Evolutionary conservation across 495 filamentous ascomycete species (phyloP).

Genomic region (Monascus purpureus): DNA sequence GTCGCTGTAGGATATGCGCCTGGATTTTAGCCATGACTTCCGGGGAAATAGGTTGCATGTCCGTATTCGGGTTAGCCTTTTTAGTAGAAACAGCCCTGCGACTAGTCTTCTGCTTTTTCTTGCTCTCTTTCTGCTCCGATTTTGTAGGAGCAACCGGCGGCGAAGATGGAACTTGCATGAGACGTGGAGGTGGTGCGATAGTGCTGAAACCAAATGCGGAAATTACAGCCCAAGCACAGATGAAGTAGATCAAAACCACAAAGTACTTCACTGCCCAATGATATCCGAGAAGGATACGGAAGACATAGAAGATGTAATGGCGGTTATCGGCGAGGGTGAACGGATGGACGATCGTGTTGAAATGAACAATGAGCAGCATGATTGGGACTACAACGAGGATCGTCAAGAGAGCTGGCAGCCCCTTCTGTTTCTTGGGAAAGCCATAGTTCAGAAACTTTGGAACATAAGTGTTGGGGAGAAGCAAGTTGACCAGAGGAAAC

Average conservation of each 20-base stretch:
- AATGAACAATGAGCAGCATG: constrained; percentile 47
- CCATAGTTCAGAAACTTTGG: constrained; percentile 25
- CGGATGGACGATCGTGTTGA: constrained; percentile 89
- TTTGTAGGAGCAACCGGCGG: constrained; percentile 2
- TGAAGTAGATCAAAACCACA: constrained; percentile 47
- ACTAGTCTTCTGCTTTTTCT: constrained; percentile 12
- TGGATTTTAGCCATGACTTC: constrained; percentile 22
- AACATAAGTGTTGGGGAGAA: constrained; percentile 20
- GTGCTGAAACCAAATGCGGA: constrained; percentile 37
- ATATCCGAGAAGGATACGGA: constrained; percentile 62
- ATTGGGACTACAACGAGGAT: constrained; percentile 22
- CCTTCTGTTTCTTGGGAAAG: constrained; percentile 18
- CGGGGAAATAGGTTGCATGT: constrained; percentile 13
- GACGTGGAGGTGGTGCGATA: constrained; percentile 10
- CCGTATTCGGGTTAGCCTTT: constrained; percentile 4
- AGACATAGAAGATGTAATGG: constrained; percentile 94
- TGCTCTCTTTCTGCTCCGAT: constrained; percentile 11
- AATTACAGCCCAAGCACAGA: constrained; percentile 46
- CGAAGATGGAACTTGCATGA: constrained; percentile 11
- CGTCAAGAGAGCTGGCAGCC: constrained; percentile 23
- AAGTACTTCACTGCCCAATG: constrained; percentile 52
- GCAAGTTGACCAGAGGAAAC: constrained; percentile 31
- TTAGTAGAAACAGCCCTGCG: constrained; percentile 15
- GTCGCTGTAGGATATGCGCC: constrained; percentile 20
- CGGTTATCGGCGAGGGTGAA: constrained; percentile 94